Evolutionary conservation across 768 basidiomycete species (phyloP).

Genomic region (Suillus spraguei): DNA sequence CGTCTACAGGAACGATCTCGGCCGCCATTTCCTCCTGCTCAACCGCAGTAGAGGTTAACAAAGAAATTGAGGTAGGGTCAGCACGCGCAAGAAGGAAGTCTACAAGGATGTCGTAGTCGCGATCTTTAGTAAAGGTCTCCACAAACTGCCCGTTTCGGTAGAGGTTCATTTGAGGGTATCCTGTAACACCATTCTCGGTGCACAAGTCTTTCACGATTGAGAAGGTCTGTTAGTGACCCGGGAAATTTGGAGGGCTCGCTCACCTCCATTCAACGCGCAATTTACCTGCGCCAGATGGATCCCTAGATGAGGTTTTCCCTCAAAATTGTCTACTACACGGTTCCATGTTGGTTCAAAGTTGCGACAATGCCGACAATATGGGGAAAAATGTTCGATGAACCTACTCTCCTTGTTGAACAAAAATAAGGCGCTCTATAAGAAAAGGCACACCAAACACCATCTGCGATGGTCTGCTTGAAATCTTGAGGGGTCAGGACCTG

Average conservation of each 20-base stretch:
- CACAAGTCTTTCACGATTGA: slow-evolving; percentile 66
- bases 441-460: slow-evolving; percentile 61
- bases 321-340: slow-evolving; percentile 55
- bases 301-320: slow-evolving; percentile 39
- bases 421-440: neutral
- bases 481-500: slow-evolving; percentile 56
- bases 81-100: slow-evolving; percentile 55
- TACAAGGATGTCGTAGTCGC: slow-evolving; percentile 57
- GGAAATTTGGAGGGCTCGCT: slow-evolving; percentile 28
- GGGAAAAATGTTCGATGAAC: slow-evolving; percentile 89
- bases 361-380: slow-evolving; percentile 81
- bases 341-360: slow-evolving; percentile 85
- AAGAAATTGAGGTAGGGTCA: slow-evolving; percentile 24
- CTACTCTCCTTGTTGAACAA: slow-evolving; percentile 28
- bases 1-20: slow-evolving; percentile 8
- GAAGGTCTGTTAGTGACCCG: slow-evolving; percentile 2
- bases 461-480: slow-evolving; percentile 52
- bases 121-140: slow-evolving; percentile 54
- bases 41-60: slow-evolving; percentile 9
- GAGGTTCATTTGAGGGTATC: slow-evolving; percentile 78
- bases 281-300: slow-evolving; percentile 81
- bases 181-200: slow-evolving; percentile 60
- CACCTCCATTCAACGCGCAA: slow-evolving; percentile 77
- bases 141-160: slow-evolving; percentile 67
- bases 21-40: slow-evolving; percentile 12